These are phyloP conservation scores for Vigna angularis DNA, from an alignment of 306 rosid genomes.

Conservation along the genomic window DNA sequence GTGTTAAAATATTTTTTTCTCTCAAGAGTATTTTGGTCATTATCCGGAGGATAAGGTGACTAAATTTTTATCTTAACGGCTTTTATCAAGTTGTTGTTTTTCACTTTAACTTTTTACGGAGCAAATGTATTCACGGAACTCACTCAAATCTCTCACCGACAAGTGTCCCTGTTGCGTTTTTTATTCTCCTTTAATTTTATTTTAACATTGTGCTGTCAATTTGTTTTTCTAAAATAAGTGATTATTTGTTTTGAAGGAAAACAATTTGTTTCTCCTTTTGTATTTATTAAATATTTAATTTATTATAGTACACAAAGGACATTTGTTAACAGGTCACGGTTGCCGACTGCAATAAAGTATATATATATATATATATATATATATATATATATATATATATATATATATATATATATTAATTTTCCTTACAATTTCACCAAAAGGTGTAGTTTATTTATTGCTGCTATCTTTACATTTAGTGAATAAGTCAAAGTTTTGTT, in stretches of 20 bases:
- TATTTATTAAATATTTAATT: conserved; percentile 4
- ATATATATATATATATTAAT: neutral
- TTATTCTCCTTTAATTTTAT: neutral
- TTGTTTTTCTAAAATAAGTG: neutral
- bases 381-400: neutral
- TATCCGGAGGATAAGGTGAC: neutral
- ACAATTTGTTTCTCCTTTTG: conserved; percentile 3
- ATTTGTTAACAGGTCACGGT: neutral
- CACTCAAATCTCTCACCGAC: neutral
- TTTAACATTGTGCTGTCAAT: neutral
- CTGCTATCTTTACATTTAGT: neutral
- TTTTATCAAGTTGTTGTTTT: conserved; percentile 27
- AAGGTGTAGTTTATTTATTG: neutral
- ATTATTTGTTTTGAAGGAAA: neutral
- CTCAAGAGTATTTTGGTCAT: conserved; percentile 34
- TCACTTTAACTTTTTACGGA: conserved; percentile 24
- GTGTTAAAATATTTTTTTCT: neutral
- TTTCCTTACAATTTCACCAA: neutral
- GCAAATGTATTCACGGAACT: neutral
- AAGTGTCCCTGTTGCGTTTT: conserved; percentile 12
- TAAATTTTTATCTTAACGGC: conserved; percentile 52
- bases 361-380: neutral
- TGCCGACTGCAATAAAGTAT: neutral
- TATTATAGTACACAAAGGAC: conserved; percentile 7
- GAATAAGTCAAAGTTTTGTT: neutral